Conservation (phyloP, 306 rosid genomes). For the Glycine soja region DNA sequence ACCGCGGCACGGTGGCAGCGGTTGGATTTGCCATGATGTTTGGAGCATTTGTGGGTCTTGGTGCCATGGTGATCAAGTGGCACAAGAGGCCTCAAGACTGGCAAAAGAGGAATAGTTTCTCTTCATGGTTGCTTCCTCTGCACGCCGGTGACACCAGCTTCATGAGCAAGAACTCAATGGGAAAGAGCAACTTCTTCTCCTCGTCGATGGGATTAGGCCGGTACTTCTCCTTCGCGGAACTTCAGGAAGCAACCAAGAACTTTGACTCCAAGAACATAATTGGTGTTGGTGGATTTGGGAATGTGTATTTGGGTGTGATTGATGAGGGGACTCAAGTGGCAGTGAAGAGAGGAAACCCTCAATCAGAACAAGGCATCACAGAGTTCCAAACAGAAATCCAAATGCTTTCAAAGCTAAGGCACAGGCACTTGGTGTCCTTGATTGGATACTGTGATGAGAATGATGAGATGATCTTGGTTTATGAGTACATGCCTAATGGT, state of each 20-base stretch:
- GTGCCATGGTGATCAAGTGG: slow-evolving; percentile 76
- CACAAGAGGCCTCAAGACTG: slow-evolving; percentile 74
- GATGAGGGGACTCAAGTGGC: slow-evolving; percentile 70
- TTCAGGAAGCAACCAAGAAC: slow-evolving; percentile 69
- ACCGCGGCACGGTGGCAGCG: slow-evolving; percentile 59
- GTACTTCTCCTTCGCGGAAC: slow-evolving; percentile 58
- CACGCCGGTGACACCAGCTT: slow-evolving; percentile 67
- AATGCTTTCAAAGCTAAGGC: slow-evolving; percentile 68
- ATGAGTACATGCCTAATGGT: slow-evolving; percentile 69
- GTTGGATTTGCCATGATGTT: slow-evolving; percentile 74
- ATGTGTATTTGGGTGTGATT: slow-evolving; percentile 62
- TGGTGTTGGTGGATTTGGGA: slow-evolving; percentile 74
- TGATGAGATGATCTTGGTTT: slow-evolving; percentile 66
- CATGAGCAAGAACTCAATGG: slow-evolving; percentile 59
- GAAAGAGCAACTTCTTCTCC: slow-evolving; percentile 58
- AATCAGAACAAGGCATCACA: slow-evolving; percentile 69
- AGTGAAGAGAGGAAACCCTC: slow-evolving; percentile 71
- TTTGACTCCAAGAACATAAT: slow-evolving; percentile 59
- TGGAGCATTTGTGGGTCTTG: slow-evolving; percentile 67
- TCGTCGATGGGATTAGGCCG: slow-evolving; percentile 62
- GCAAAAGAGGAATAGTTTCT: slow-evolving; percentile 72
- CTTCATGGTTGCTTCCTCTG: slow-evolving; percentile 70
- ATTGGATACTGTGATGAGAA: slow-evolving; percentile 73
- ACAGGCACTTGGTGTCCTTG: slow-evolving; percentile 68
- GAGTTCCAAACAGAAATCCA: slow-evolving; percentile 73